These are phyloP conservation scores for Blastobotrys apis DNA, from an alignment of 1,139 yeast species.

Conservation along the genomic window DNA sequence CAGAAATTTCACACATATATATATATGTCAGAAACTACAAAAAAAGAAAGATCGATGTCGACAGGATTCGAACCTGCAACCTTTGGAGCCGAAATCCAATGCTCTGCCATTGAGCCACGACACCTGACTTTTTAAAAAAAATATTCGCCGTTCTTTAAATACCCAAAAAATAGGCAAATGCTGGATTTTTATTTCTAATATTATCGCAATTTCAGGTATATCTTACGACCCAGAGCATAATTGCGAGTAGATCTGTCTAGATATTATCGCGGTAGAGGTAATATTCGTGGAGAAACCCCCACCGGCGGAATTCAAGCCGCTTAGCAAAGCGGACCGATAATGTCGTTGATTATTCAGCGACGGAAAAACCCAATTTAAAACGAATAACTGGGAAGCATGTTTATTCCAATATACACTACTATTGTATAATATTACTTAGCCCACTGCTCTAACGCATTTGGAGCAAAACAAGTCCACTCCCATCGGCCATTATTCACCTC, in stretches of 20 bases:
- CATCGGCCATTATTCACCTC: constrained; percentile 52
- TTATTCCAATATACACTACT: too few relatives aligned
- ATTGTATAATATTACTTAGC: not conserved
- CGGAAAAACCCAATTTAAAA: too few relatives aligned
- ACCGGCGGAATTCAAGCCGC: too few relatives aligned
- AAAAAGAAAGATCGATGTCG: constrained; percentile 14
- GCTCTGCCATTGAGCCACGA: constrained; percentile 23
- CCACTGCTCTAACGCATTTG: not conserved
- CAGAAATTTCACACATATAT: not conserved
- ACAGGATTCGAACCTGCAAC: constrained; percentile 19
- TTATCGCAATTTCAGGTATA: not conserved
- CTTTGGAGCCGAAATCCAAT: constrained; percentile 21
- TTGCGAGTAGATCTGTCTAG: too few relatives aligned
- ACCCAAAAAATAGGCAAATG: not conserved
- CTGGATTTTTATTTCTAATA: not conserved
- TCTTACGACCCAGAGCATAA: too few relatives aligned
- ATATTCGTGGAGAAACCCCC: too few relatives aligned
- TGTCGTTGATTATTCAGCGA: too few relatives aligned
- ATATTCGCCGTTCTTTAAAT: not conserved
- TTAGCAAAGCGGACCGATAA: too few relatives aligned
- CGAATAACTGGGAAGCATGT: too few relatives aligned
- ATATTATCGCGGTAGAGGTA: too few relatives aligned
- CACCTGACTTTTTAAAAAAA: constrained; percentile 20
- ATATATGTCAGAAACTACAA: not conserved
- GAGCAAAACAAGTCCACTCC: constrained; percentile 42